Evolutionary conservation across 108 stramenopile genomes (phyloP).

Genomic region (Nannochloropsis oceanica): DNA sequence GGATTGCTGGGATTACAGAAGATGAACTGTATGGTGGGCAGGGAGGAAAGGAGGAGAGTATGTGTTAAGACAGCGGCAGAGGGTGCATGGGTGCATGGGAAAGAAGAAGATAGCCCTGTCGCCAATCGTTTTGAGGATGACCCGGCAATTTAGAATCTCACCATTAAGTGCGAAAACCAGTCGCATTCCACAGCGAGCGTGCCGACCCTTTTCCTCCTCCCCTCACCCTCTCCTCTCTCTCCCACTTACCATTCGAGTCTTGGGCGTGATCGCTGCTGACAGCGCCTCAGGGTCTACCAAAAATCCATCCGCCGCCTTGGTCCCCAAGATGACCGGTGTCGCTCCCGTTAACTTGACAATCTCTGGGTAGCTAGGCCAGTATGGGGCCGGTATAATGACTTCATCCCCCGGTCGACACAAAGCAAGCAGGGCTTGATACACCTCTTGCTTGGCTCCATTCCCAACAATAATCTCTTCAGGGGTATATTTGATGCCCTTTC

Average conservation of each 20-base stretch:
- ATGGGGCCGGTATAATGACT: constrained; percentile 82
- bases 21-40: constrained; percentile 46
- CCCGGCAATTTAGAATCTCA: no score
- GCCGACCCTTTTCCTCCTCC: no score
- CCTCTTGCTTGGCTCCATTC: constrained; percentile 90
- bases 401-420: constrained; percentile 66
- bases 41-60: not conserved
- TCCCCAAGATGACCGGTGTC: constrained; percentile 63
- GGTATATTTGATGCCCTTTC: constrained; percentile 64
- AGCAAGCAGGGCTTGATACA: constrained; percentile 73
- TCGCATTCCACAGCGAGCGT: no score
- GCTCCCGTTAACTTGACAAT: constrained; percentile 76
- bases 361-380: constrained; percentile 92
- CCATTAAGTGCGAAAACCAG: no score
- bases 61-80: no score
- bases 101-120: no score
- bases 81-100: no score
- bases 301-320: constrained; percentile 54
- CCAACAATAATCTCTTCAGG: constrained; percentile 72
- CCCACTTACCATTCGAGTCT: constrained; percentile 41
- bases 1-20: constrained; percentile 96
- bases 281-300: constrained; percentile 56
- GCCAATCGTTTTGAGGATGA: no score
- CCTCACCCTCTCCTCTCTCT: no score
- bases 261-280: constrained; percentile 47